These are phyloP conservation scores for Grosmannia penicillata DNA, from an alignment of 2,329 filamentous ascomycete species.

Conservation along the genomic window DNA sequence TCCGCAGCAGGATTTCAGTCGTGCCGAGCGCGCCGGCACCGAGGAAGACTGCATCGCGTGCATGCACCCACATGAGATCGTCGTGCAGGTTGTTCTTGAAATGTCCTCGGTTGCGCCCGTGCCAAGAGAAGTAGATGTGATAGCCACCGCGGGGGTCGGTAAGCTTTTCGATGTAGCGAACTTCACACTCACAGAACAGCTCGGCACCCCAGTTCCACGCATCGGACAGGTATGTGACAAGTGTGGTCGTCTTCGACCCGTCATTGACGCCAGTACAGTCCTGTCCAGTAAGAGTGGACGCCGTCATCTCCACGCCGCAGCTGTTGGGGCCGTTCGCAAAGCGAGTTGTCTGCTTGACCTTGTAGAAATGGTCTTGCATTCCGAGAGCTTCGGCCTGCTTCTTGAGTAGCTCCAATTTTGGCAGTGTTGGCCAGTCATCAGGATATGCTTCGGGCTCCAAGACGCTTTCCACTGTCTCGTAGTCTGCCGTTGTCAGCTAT, in stretches of 20 bases:
- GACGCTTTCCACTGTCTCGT: slow-evolving; percentile 36
- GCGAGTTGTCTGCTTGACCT: slow-evolving; percentile 45
- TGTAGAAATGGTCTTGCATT: slow-evolving; percentile 35
- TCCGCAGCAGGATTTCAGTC: slow-evolving; percentile 49
- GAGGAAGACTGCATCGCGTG: slow-evolving; percentile 49
- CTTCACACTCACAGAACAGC: slow-evolving; percentile 56
- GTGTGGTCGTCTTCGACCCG: slow-evolving; percentile 50
- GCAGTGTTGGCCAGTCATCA: slow-evolving; percentile 36
- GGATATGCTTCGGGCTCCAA: slow-evolving; percentile 47
- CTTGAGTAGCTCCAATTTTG: slow-evolving; percentile 42
- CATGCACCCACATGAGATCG: slow-evolving; percentile 53
- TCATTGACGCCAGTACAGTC: slow-evolving; percentile 52
- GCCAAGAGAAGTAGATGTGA: slow-evolving; percentile 50
- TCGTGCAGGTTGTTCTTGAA: slow-evolving; percentile 39
- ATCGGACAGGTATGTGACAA: slow-evolving; percentile 53
- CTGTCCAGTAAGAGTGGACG: slow-evolving; percentile 44
- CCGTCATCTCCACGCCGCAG: slow-evolving; percentile 48
- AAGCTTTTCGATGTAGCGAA: slow-evolving; percentile 43
- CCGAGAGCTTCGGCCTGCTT: slow-evolving; percentile 39
- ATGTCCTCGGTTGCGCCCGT: slow-evolving; percentile 39
- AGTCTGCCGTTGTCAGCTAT: slow-evolving; percentile 26
- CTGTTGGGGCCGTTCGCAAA: slow-evolving; percentile 47
- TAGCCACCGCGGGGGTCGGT: slow-evolving; percentile 35
- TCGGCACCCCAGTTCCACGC: slow-evolving; percentile 61
- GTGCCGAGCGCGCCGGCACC: slow-evolving; percentile 51